Conservation (phyloP, 2,329 filamentous ascomycete species). For the Teratosphaeria zuluensis region DNA sequence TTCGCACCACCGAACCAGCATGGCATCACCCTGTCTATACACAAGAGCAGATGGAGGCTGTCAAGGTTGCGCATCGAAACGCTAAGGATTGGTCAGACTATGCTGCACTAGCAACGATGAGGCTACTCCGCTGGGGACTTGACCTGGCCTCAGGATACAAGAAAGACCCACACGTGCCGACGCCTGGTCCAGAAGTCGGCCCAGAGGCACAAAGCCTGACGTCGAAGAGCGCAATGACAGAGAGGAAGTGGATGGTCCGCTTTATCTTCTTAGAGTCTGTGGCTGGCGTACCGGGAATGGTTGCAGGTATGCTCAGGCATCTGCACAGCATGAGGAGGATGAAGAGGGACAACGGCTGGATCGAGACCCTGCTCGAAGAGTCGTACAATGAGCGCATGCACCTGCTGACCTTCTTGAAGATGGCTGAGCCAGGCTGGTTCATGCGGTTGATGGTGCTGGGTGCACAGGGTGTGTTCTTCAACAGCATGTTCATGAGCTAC, state of each 20-base stretch:
- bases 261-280: slow-evolving; percentile 93
- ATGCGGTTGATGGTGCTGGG: slow-evolving; percentile 88
- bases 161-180: slow-evolving; percentile 42
- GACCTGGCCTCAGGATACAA: slow-evolving; percentile 73
- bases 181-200: neutral
- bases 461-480: slow-evolving; percentile 95
- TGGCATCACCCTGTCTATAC: slow-evolving; percentile 53
- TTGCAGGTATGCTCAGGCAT: slow-evolving; percentile 88
- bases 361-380: slow-evolving; percentile 39
- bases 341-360: slow-evolving; percentile 92
- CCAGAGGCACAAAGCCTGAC: neutral
- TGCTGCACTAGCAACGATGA: slow-evolving; percentile 67
- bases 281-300: slow-evolving; percentile 93
- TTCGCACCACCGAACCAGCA: slow-evolving; percentile 37
- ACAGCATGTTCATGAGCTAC: slow-evolving; percentile 79
- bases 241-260: slow-evolving; percentile 79
- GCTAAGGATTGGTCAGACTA: slow-evolving; percentile 66
- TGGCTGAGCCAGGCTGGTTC: slow-evolving; percentile 75
- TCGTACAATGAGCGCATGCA: slow-evolving; percentile 49
- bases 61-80: slow-evolving; percentile 67
- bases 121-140: slow-evolving; percentile 66
- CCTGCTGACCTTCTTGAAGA: slow-evolving; percentile 82
- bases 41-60: slow-evolving; percentile 63
- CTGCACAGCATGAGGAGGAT: slow-evolving; percentile 73
- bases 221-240: slow-evolving; percentile 61